Evolutionary conservation across 2,329 filamentous ascomycete species (phyloP), one percentile per base, ranked within the genome.

Genomic region (Fusarium sp.): DNA sequence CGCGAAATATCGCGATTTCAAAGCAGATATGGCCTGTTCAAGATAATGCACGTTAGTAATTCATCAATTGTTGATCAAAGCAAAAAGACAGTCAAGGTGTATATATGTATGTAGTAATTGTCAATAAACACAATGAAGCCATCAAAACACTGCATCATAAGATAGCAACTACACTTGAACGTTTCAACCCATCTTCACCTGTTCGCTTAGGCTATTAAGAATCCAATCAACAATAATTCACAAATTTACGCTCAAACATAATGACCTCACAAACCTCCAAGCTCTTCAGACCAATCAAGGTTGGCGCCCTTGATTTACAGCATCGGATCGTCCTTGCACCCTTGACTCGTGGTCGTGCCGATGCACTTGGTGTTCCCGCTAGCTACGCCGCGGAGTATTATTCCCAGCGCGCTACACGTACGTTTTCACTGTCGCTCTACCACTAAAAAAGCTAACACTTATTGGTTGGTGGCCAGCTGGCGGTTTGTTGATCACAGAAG

Each of bases 321-420:
- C 82, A 86, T 71, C 80, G 84, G 15, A 72, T 91, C 33, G 84
- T 84, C 47, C 83, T 91, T 80, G 86, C 88, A 0, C 89, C 89
- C 4, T 78, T 91, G 67, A 90, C 88, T n/a, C 84, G 87, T 27
- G 83, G 83, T 74, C 86, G 87, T 58, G 84, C 81, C 38, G 80
- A 82, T 65, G 79, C 79, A 22, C 68, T 67, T 20, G 70, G 54
- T 9, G 62, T 79, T 29, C 74, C 79, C 6, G 72, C 73, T 0
- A 50, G 63, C 3, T 66, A 77, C 31, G 69, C 78, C 5, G 87
- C 90, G 7, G 74, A 80, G 53, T 85, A 86, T 78, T 87, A 87
- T 72, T 59, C 72, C 14, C 84, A 87, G 59, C 82, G 85, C n/a
- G 81, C 83, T 33, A 78, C 79, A 17, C 75, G 80, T 18, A 68